Conservation (phyloP, 164 flowering plant species). For the Annona squamosa region DNA sequence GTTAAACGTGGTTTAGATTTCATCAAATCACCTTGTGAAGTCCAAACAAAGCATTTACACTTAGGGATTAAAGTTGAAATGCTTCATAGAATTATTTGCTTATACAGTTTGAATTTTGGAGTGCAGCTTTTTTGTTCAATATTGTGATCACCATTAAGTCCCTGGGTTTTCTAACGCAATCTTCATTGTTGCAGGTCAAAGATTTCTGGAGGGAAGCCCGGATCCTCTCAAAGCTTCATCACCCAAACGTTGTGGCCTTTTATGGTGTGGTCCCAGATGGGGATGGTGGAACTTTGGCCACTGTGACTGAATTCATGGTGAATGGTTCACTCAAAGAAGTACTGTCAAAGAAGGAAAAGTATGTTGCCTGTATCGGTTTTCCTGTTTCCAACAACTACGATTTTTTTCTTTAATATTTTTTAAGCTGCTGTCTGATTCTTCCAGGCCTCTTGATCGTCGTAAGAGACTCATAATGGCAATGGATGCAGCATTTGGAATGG, state of each 20-base stretch:
- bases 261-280: conserved; percentile 87
- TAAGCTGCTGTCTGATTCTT: conserved; percentile 10
- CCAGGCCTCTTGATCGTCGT: conserved; percentile 68
- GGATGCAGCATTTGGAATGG: conserved; percentile 98
- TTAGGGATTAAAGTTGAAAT: too few species aligned
- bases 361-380: conserved; percentile 4
- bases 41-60: too few species aligned
- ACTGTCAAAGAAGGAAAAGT: conserved; percentile 57
- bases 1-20: too few species aligned
- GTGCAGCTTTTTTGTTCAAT: too few species aligned
- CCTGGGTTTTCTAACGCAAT: too few species aligned
- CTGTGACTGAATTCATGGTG: conserved; percentile 82
- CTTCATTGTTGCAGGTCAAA: conserved; percentile 33
- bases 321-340: conserved; percentile 74
- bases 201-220: conserved; percentile 91
- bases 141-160: too few species aligned
- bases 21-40: too few species aligned
- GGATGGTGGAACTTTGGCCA: conserved; percentile 71
- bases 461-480: conserved; percentile 64
- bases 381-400: neutral
- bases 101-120: too few species aligned
- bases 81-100: too few species aligned
- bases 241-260: conserved; percentile 84
- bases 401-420: neutral
- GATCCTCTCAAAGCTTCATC: conserved; percentile 76